Evolutionary conservation across 2,329 filamentous ascomycete species (phyloP), one percentile per base, ranked within the genome.

Genomic region (Madurella mycetomatis): DNA sequence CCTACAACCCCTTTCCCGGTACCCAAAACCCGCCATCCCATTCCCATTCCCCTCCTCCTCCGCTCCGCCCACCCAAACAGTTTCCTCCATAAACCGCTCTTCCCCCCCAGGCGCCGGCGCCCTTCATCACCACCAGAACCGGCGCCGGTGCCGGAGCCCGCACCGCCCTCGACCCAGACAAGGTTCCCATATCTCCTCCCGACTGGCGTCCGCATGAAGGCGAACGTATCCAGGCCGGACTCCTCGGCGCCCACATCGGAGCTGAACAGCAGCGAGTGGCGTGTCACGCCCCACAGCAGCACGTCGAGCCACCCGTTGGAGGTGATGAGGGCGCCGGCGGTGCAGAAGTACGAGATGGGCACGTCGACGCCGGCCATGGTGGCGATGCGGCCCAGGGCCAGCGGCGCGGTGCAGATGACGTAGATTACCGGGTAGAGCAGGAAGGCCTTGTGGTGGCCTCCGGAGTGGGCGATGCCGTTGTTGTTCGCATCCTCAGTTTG

Each of bases 381-480:
- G 43, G 76, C 75, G 66, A 86, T 81, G 49, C 82, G 76, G n/a
- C 80, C 79, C 0, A 79, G 72, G 11, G 81, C 82, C 2, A 86
- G 70, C 0, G 83, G 84, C 0, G 82, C 71, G 0, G 82, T 86
- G 65, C 82, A 82, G 18, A 84, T 54, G 32, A 84, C 73, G 63
- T 85, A 86, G 57, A 85, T 79, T 51, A 83, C 60, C 0, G 83
- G 83, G 59, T 86, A 86, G 7, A 83, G 70, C 34, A 84, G 80
- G 59, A 85, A 78, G 32, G 76, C 69, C 0, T 68, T 70, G 52
- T 71, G 68, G 50, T 67, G 60, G 47, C 61, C 55, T n/a, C 41
- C 47, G 9, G n/a, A 12, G 16, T 51, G 9, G 25, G 49, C n/a
- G n/a, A n/a, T 34, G 34, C 42, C 48, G 51, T n/a, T 3, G 50